Conservation (phyloP, 2,329 filamentous ascomycete species). For the Epichloe glyceriae region DNA sequence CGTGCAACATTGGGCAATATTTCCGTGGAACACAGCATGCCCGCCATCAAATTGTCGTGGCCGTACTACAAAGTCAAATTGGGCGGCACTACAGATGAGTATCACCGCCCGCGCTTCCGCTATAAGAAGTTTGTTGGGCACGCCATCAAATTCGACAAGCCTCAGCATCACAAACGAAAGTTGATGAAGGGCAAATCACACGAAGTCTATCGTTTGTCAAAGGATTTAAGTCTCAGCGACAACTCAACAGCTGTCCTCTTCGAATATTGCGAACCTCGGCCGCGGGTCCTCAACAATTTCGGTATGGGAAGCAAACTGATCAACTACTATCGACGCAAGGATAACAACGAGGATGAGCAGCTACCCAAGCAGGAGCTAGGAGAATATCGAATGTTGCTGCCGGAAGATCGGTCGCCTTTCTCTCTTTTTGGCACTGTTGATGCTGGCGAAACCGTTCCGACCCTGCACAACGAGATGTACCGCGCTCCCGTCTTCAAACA, state of each 20-base stretch:
- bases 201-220: conserved; percentile 66
- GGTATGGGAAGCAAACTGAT: conserved; percentile 94
- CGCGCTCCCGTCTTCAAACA: conserved; percentile 90
- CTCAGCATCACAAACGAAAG: conserved; percentile 66
- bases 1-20: conserved; percentile 83
- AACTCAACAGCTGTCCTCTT: conserved; percentile 80
- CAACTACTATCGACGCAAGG: conserved; percentile 89
- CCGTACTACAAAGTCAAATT: conserved; percentile 91
- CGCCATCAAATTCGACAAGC: conserved; percentile 58
- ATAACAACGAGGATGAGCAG: conserved; percentile 56
- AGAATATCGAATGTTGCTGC: conserved; percentile 75
- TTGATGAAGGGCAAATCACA: conserved; percentile 68
- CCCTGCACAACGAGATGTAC: conserved; percentile 91
- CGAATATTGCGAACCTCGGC: conserved; percentile 92
- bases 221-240: conserved; percentile 74
- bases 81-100: conserved; percentile 60
- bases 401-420: conserved; percentile 92
- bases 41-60: conserved; percentile 81
- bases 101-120: conserved; percentile 68
- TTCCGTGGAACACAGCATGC: conserved; percentile 87
- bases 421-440: conserved; percentile 90
- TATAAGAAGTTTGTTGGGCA: conserved; percentile 57
- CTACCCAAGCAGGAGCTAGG: conserved; percentile 75
- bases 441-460: conserved; percentile 77
- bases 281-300: conserved; percentile 85